A percentile compares a stretch with the other conserved stretches of the same genome.
These are phyloP conservation scores for Rosa multiflora DNA, from an alignment of 306 rosid species.

Conservation along the genomic window DNA sequence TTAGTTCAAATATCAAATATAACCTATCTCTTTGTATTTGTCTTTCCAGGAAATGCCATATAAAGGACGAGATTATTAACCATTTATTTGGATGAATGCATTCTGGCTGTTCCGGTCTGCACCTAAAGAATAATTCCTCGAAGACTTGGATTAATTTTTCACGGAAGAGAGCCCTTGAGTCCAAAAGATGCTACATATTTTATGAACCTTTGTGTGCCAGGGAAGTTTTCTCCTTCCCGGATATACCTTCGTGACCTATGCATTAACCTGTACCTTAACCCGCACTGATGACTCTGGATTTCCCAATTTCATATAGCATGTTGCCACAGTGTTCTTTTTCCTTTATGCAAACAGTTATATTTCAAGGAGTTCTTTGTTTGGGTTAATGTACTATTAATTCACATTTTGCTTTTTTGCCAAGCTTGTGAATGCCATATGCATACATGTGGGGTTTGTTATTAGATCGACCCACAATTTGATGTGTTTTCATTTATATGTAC, in stretches of 20 bases:
- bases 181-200: constrained; percentile 12
- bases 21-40: neutral
- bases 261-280: constrained; percentile 31
- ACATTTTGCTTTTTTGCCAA: neutral
- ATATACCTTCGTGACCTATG: constrained; percentile 12
- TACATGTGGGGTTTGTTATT: neutral
- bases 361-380: constrained; percentile 12
- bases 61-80: constrained; percentile 77
- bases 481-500: neutral
- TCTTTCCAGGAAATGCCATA: constrained; percentile 72
- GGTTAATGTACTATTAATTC: neutral
- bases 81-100: constrained; percentile 23
- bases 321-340: constrained; percentile 10
- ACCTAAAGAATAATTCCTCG: constrained; percentile 22
- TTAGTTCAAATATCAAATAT: neutral
- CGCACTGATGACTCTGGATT: constrained; percentile 29
- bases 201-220: constrained; percentile 26
- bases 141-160: constrained; percentile 12
- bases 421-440: neutral
- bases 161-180: constrained; percentile 19
- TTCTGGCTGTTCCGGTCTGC: constrained; percentile 18
- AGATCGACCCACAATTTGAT: neutral
- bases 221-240: constrained; percentile 21
- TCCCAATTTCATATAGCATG: constrained; percentile 35
- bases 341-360: constrained; percentile 37